These are phyloP conservation scores for Pichia rugopelliculosa DNA, from an alignment of 805 yeast genomes.

Conservation along the genomic window DNA sequence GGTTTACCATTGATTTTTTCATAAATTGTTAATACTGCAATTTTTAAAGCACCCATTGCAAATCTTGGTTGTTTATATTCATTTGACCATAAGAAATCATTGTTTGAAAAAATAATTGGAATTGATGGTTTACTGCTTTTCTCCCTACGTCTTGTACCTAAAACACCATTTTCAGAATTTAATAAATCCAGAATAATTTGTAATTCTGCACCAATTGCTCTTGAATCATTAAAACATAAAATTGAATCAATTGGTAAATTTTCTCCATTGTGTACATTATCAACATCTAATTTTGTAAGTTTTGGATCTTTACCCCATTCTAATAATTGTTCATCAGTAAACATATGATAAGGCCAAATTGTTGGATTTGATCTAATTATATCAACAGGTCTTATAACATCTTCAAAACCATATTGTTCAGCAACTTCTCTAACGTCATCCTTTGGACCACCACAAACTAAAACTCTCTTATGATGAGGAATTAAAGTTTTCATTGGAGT, in stretches of 20 bases:
- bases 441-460: constrained; percentile 78
- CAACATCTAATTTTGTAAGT: constrained; percentile 20
- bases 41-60: constrained; percentile 86
- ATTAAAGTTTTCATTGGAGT: constrained; percentile 70
- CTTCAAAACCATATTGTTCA: constrained; percentile 63
- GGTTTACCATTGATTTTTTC: constrained; percentile 29
- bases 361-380: constrained; percentile 49
- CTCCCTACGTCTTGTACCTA: constrained; percentile 51
- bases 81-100: constrained; percentile 87
- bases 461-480: constrained; percentile 48
- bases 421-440: constrained; percentile 76
- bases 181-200: constrained; percentile 71
- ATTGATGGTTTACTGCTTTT: constrained; percentile 15
- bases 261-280: constrained; percentile 20
- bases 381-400: constrained; percentile 70
- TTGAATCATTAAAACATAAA: constrained; percentile 79
- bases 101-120: constrained; percentile 50
- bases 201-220: constrained; percentile 80
- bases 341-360: constrained; percentile 65
- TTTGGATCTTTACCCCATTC: constrained; percentile 33
- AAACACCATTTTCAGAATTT: constrained; percentile 50
- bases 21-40: constrained; percentile 54
- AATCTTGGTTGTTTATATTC: constrained; percentile 70
- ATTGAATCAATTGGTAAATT: constrained; percentile 59
- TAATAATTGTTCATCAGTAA: constrained; percentile 36